Base-by-base conservation (phyloP, 176 grass and related monocot genomes). In the Puccinellia tenuiflora region DNA sequence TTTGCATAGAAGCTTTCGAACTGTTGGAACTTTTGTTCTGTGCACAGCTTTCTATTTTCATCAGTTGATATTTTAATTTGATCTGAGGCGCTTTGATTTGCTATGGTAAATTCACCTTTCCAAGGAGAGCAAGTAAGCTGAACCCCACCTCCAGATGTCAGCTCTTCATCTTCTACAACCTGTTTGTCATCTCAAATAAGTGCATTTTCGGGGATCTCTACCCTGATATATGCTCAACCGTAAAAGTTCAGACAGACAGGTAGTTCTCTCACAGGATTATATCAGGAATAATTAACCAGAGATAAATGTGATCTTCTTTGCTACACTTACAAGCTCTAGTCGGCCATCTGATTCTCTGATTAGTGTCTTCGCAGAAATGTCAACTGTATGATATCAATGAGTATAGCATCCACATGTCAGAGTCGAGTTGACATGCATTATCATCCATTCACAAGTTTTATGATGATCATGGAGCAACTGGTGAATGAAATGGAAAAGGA, bases 1-100 rank as follows among this genome's bases (percentile, higher is more conserved):
- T 91, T 90, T 62, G 47, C 62, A 64, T 90, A 95, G 85, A 98
- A 91, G 74, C 73, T 76, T 89, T 86, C 81, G 64, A 98, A 98
- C 52, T 88, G 77, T 73, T 90, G 76, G 83, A 98, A 95, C 60
- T 87, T 93, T 85, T 88, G 78, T 60, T 28, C 17, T 82, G 86
- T 86, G 72, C 96, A 98, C 67, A 85, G 7, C 48, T 79, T 81
- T 76, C 79, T 66, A 34, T 77, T 79, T 73, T 25, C 84, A 81
- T 66, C 81, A 28, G 77, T 79, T 84, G 50, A 76, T 61, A 86
- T 88, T 79, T 60, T 61, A 77, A 17, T 84, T 88, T 91, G 67
- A 17, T 88, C 83, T 68, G 60, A 81, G 35, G 70, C 47, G 77
- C 86, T 98, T 84, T 83, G 88, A 78, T 98, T 95, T 93, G 86